Conservation (phyloP, 2,329 filamentous ascomycete genomes). For the Arthrinium phaeospermum region DNA sequence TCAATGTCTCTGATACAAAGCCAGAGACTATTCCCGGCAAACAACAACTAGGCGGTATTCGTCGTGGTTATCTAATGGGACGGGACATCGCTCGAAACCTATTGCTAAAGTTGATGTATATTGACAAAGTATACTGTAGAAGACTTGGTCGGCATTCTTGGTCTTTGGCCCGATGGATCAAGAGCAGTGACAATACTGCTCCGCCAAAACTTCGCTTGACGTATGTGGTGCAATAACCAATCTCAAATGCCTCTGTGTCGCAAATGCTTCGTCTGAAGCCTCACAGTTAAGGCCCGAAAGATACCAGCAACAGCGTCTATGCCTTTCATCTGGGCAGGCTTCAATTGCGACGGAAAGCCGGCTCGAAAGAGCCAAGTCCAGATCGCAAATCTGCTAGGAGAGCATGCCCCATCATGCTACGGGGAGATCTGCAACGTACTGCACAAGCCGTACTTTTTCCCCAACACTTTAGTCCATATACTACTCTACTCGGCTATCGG, state of each 20-base stretch:
- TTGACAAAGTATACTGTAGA: not conserved
- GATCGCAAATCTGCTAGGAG: not conserved
- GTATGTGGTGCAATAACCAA: not conserved
- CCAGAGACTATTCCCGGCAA: not conserved
- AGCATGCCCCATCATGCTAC: not conserved
- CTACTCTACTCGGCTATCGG: not conserved
- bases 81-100: not conserved
- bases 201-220: not conserved
- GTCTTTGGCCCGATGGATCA: not conserved
- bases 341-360: not conserved
- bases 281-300: not conserved
- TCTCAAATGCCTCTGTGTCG: not conserved
- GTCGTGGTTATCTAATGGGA: not conserved
- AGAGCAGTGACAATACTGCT: not conserved
- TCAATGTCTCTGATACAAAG: not conserved
- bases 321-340: not conserved
- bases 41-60: not conserved
- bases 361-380: not conserved
- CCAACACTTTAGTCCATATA: not conserved
- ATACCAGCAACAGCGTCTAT: not conserved
- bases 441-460: not conserved
- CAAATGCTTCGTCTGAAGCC: not conserved
- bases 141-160: not conserved
- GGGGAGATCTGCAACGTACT: not conserved
- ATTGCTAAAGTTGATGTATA: not conserved